Base-by-base conservation (phyloP, 768 basidiomycete genomes). In the Psilocybe sp. region DNA sequence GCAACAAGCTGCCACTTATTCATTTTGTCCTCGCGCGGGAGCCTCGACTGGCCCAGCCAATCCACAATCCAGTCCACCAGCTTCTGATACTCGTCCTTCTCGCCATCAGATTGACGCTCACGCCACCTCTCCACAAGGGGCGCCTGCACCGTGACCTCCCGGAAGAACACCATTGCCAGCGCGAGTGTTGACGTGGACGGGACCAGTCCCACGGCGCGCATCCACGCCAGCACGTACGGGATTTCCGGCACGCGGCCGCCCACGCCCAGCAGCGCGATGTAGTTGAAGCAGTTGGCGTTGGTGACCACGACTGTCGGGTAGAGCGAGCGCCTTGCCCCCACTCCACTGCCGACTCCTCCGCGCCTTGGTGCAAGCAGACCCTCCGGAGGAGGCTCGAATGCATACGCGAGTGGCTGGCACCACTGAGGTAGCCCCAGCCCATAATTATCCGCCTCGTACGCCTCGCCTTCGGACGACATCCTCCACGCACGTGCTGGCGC, bases 221-320 rank as follows among this genome's bases (percentile, higher is more conserved):
- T 91, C 89, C 92, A 92, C 15, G 79, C 80, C 1, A 93, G 64
- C 11, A 73, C 72, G 11, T 78, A 72, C 0, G 89, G 84, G 23
- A 93, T 84, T 64, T 91, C 86, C 0, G 66, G 60, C 8, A 78
- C 72, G 1, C 71, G 54, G 6, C 47, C 52, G n/a, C 45, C 43
- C 1, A 77, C 62, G 1, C 82, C 85, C 6, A 90, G 72, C 3
- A 90, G 69, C 44, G 74, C 58, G n/a, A 91, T 72, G 51, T 86
- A 85, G 11, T 80, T 62, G 19, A 75, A 71, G 52, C 81, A 90
- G 14, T 77, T 74, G 28, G 59, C 60, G 56, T 79, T 78, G 46
- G 71, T 77, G 5, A 81, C 80, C 2, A 75, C 59, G 39, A 72
- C 62, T 10, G 56, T 52, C 0, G 69, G 69, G 51, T 61, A 65